Evolutionary conservation across 1,139 yeast genomes (phyloP), one percentile per base, ranked within the genome.

Genomic region (Zygosaccharomyces sapae): DNA sequence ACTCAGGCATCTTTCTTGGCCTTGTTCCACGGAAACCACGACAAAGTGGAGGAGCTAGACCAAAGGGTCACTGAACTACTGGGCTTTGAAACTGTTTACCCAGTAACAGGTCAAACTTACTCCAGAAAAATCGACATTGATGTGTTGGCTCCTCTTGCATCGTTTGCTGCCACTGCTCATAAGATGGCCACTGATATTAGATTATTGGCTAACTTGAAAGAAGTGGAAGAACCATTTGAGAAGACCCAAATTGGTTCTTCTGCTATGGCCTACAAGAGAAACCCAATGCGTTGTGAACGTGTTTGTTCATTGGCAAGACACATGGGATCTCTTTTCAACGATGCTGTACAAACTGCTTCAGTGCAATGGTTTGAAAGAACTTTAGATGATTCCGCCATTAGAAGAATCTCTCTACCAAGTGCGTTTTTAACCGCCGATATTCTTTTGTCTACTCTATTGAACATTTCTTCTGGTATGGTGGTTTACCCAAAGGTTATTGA

Each of bases 311-410:
- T 94, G 58, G 81, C 97, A 24, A 86, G 98, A 75, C 97, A 92
- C 70, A 71, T 92, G 70, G 96, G 96, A 58, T 85, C 96, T 18
- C 75, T 89, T 61, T 85, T 85, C 73, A 88, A 78, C 66, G 97
- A 92, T 69, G 95, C 97, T 46, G 84, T 92, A 59, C 94, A 89
- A 71, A 92, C 98, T 47, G 95, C 97, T 9, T 84, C 96, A 33
- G 97, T 94, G 41, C 99, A 94, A 73, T 94, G 98, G 98, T 92
- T 94, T 68, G 98, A 94, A 75, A 86, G 98, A 76, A 94, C 99
- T 38, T 78, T 92, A 65, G 99, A 94, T 70, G 99, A 94, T 71
- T 86, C 96, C 50, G 98, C 98, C 50, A 92, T 90, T 63, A 86
- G 99, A 75, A 84, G 99, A 75, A 94, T 94, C 61, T 86, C 96